phyloP scores from a whole-genome alignment of 192 early-diverging fungal species.

The Coemansia sp. region DNA sequence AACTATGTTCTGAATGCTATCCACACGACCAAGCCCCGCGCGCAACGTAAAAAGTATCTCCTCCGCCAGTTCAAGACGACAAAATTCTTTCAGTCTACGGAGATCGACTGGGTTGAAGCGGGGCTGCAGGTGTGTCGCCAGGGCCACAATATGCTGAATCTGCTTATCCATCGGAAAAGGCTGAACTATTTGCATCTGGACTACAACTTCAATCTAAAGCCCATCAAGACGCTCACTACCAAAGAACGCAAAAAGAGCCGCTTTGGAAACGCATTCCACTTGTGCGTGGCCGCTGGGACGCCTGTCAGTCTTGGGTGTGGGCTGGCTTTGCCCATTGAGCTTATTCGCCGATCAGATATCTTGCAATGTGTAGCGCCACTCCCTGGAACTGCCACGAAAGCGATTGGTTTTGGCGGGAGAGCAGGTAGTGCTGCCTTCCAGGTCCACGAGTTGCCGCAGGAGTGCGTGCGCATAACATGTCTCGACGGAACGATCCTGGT shows the following conservation, averaged over 20 bases:
- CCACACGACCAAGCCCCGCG: conserved; percentile 84
- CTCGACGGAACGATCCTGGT: conserved; percentile 41
- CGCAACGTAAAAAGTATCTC: conserved; percentile 89
- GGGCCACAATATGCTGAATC: conserved; percentile 99
- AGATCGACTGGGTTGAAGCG: conserved; percentile 99
- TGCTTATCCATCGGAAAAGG: conserved; percentile 98
- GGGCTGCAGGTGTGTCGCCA: conserved; percentile 98
- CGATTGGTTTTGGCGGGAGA: conserved; percentile 18
- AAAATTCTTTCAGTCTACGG: conserved; percentile 98
- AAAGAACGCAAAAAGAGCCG: conserved; percentile 99
- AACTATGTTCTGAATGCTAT: conserved; percentile 94
- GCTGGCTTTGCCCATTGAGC: conserved; percentile 49
- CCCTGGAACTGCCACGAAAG: background rate
- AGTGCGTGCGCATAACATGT: conserved; percentile 37
- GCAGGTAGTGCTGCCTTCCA: conserved; percentile 44
- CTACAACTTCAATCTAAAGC: conserved; percentile 99
- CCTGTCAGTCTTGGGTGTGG: conserved; percentile 48
- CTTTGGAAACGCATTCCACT: conserved; percentile 97
- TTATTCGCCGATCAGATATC: conserved; percentile 18
- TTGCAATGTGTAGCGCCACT: conserved; percentile 32
- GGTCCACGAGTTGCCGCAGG: conserved; percentile 37
- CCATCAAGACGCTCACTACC: conserved; percentile 97
- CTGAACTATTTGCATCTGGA: conserved; percentile 98
- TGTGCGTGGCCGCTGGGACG: conserved; percentile 62
- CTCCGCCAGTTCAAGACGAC: conserved; percentile 94